These are phyloP conservation scores for Phyllosticta citriasiana DNA, from an alignment of 2,329 filamentous ascomycete species.

Conservation along the genomic window DNA sequence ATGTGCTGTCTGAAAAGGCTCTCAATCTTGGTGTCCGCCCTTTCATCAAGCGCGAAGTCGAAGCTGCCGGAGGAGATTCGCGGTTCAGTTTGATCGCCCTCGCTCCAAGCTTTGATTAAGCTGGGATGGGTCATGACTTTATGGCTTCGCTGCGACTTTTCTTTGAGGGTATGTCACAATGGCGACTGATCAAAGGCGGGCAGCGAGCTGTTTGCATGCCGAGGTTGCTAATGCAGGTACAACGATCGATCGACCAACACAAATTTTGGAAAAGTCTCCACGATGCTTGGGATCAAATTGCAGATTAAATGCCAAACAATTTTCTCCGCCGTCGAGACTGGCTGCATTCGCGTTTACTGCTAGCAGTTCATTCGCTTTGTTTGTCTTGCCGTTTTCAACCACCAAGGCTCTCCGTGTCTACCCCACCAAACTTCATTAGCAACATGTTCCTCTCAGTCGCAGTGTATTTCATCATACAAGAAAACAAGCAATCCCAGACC, in stretches of 20 bases:
- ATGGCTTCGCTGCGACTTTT: not conserved
- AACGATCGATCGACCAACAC: not conserved
- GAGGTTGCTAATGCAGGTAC: not conserved
- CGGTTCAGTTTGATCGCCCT: conserved; percentile 55
- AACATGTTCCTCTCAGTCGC: not conserved
- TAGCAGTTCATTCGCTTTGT: conserved; percentile 3
- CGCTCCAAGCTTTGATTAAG: conserved; percentile 46
- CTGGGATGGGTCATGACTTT: not conserved
- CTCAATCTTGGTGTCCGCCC: conserved; percentile 57
- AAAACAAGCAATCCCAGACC: not conserved
- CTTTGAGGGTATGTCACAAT: not conserved
- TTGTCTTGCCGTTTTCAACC: conserved; percentile 8
- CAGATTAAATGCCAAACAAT: not conserved
- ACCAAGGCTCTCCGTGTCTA: not conserved
- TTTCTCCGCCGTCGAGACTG: not conserved
- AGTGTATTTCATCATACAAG: not conserved
- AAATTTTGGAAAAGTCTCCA: not conserved
- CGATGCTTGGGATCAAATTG: not conserved
- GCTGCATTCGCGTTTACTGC: not conserved
- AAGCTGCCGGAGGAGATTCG: conserved; percentile 46
- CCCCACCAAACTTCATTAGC: not conserved
- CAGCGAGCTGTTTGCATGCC: not conserved
- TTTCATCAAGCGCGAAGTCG: conserved; percentile 49
- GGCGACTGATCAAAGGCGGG: not conserved
- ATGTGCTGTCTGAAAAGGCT: conserved; percentile 57